Percentiles rank a stretch among this genome's conserved stretches.
Conservation (phyloP, 352 stramenopile species). For the Phytophthora fragariaefolia region DNA sequence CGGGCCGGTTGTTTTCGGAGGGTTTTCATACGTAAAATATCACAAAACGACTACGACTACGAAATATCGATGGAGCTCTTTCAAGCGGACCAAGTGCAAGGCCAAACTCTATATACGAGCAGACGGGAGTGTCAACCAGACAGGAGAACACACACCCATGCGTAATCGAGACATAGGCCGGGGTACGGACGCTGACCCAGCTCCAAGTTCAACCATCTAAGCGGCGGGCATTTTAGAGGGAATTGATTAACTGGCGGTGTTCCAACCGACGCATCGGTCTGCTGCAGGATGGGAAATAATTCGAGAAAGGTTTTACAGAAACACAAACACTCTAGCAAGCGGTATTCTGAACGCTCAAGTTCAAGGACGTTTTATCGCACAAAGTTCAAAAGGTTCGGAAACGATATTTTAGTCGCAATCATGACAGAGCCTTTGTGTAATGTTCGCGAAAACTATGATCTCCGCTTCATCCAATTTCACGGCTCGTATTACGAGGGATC, state of each 20-base stretch:
- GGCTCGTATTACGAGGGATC: neutral
- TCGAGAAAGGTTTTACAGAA: neutral
- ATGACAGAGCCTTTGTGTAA: neutral
- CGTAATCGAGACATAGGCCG: neutral
- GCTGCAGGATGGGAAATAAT: neutral
- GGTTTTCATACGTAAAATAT: neutral
- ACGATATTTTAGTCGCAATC: neutral
- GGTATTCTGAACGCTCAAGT: neutral
- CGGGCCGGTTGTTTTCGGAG: neutral
- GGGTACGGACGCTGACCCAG: neutral
- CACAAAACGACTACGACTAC: neutral
- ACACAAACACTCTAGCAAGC: neutral
- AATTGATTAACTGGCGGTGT: neutral
- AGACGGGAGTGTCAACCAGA: neutral
- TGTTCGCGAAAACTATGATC: neutral
- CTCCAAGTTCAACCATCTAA: neutral
- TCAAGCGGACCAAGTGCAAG: neutral
- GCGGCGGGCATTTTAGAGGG: neutral
- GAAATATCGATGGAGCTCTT: neutral
- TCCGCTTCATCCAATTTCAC: neutral
- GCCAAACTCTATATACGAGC: neutral
- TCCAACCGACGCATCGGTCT: neutral
- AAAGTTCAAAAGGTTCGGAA: neutral
- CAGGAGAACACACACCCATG: neutral
- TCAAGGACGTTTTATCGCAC: neutral